Evolutionary conservation across 768 basidiomycete genomes (phyloP).

Genomic region (Leucocoprinus sp.): DNA sequence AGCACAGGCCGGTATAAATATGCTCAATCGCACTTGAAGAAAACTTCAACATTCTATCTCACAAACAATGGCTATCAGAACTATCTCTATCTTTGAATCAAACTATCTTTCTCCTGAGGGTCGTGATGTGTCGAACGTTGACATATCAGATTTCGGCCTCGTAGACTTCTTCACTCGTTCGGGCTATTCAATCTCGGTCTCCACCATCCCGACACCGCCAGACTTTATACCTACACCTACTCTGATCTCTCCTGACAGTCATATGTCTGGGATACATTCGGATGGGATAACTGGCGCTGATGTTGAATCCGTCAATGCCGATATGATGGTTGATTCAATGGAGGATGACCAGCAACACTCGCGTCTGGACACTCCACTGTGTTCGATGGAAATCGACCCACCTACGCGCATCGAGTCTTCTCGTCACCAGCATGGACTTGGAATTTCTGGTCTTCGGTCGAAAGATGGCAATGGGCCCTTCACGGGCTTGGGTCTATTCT

Average conservation of each 20-base stretch:
- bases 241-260: not conserved
- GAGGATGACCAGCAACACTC: not conserved
- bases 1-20: not conserved
- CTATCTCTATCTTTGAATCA: not conserved
- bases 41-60: not conserved
- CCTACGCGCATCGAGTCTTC: not conserved
- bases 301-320: not conserved
- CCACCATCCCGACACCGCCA: not conserved
- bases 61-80: not conserved
- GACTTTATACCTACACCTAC: not conserved
- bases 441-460: slow-evolving; percentile 12
- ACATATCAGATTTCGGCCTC: not conserved
- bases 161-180: not conserved
- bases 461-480: slow-evolving; percentile 13
- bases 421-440: slow-evolving; percentile 9
- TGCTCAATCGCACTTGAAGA: not conserved
- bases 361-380: not conserved
- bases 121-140: not conserved
- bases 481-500: slow-evolving; percentile 14
- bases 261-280: not conserved
- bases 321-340: not conserved
- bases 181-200: not conserved
- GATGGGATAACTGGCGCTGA: not conserved
- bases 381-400: not conserved
- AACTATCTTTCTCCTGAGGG: not conserved